Base-by-base conservation (phyloP, 306 rosid genomes). In the Adenanthera pavonina region DNA sequence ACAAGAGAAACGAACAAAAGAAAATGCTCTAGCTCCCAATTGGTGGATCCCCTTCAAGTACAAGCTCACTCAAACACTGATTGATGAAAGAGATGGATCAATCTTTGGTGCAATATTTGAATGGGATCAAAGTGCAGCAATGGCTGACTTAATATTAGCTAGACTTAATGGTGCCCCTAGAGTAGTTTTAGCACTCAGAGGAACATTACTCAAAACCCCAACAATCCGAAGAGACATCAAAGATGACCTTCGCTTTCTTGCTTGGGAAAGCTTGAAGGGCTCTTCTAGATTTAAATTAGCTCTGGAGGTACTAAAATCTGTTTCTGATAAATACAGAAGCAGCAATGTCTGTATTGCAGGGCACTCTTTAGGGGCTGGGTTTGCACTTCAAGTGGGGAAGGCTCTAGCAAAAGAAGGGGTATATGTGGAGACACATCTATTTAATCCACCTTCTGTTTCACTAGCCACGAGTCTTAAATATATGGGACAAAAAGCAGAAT, bases 1-100 rank as follows among this genome's bases (percentile, higher is more conserved):
- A 81, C 99, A 95, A 62, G 99, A 93, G 84, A 92, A 86, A 61
- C 80, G 96, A 81, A 85, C 78, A 57, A 78, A 82, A 10, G 88
- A 81, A 52, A 89, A 71, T 82, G 94, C 91, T 72, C 90, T 92
- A 52, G 98, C 99, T 75, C 92, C 97, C 5, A 93, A 95, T 79
- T 95, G 98, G 99, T 95, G 97, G 99, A 91, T 86, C 33, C 99
- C 99, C 60, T 95, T 95, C 76, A 95, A 95, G 78, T 95, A 90
- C 91, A 93, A 89, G 84, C 89, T 92, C 60, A 69, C 83, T 16
- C 66, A 89, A 83, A 92, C 89, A 47, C 54, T 95, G 49, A 78
- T 93, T 38, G 98, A 95, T 46, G 94, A 91, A 81, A 86, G 99
- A 84, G 99, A 95, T 76, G 94, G 96, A 38, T 95, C 99, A 62